These are phyloP conservation scores for Monilinia vaccinii-corymbosi DNA, from an alignment of 2,329 filamentous ascomycete genomes.

Conservation along the genomic window DNA sequence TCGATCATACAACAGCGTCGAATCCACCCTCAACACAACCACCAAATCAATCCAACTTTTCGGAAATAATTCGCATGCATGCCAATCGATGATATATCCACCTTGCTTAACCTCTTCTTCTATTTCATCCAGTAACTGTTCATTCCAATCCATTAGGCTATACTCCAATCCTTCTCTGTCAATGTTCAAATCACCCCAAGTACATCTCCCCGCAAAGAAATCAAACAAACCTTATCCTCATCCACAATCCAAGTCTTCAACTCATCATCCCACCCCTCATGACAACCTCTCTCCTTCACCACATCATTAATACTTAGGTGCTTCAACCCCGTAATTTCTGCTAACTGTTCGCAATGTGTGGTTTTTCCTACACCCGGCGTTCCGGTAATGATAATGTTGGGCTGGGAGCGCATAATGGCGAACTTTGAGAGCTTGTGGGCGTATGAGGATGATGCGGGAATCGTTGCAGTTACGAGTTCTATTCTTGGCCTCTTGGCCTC, in stretches of 20 bases:
- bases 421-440: background rate
- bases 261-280: slow-evolving; percentile 81
- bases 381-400: slow-evolving; percentile 92
- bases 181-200: background rate
- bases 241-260: slow-evolving; percentile 87
- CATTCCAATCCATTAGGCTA: background rate
- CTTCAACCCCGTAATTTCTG: slow-evolving; percentile 64
- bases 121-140: slow-evolving; percentile 76
- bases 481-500: background rate
- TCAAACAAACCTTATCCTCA: slow-evolving; percentile 59
- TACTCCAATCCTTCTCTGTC: background rate
- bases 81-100: slow-evolving; percentile 93
- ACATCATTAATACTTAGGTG: slow-evolving; percentile 86
- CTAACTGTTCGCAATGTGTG: slow-evolving; percentile 77
- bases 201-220: background rate
- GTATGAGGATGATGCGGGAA: background rate
- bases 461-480: background rate
- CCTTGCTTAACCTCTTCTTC: slow-evolving; percentile 72
- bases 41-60: slow-evolving; percentile 92
- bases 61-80: slow-evolving; percentile 92
- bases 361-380: slow-evolving; percentile 96
- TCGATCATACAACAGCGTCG: slow-evolving; percentile 74
- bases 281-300: slow-evolving; percentile 79
- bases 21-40: slow-evolving; percentile 78
- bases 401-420: slow-evolving; percentile 31